Evolutionary conservation across 2,329 filamentous ascomycete species (phyloP), one percentile per base, ranked within the genome.

Genomic region (Xylariaceae sp.): DNA sequence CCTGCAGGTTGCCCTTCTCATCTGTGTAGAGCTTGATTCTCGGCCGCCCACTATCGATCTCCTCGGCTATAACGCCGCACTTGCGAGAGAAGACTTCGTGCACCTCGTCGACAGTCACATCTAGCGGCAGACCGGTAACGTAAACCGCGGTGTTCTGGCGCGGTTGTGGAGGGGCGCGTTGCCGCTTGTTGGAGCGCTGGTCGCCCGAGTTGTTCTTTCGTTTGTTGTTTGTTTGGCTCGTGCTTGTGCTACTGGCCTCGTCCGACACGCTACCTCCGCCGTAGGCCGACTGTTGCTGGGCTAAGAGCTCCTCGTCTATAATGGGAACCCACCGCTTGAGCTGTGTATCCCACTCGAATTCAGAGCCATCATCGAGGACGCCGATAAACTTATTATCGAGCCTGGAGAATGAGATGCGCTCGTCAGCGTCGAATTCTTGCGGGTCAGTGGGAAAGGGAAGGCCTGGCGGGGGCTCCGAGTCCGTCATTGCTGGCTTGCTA

Each of bases 11-110:
- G 14, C 88, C 92, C 1, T 81, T 66, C 1, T 84, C 78, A 59
- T 96, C 82, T 14, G 72, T 78, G 65, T 98, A 98, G 62, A 98
- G 78, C 67, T 95, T 97, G 65, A 98, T 90, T 26, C 92, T 83
- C 31, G 88, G 87, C 31, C 81, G 77, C 40, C 87, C 85, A 54
- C 81, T 88, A 56, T 96, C 89, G 49, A 95, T 89, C 63, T 94
- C 86, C 63, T 97, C 89, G 34, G 90, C 88, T 49, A 98, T 89
- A 50, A 97, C 84, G 44, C 89, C 89, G 56, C 78, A 94, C 60
- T 87, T 90, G 47, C 75, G 69, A 34, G 82, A 87, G 67, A 98
- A 98, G 18, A 86, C 71, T 16, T 88, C 77, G 50, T 84, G 75
- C 12, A 98, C 79, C 66, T 98, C 92, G 19, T 85, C 78, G 29